These are phyloP conservation scores for Sextonia rubra DNA, from an alignment of 164 flowering plant species.

Conservation along the genomic window DNA sequence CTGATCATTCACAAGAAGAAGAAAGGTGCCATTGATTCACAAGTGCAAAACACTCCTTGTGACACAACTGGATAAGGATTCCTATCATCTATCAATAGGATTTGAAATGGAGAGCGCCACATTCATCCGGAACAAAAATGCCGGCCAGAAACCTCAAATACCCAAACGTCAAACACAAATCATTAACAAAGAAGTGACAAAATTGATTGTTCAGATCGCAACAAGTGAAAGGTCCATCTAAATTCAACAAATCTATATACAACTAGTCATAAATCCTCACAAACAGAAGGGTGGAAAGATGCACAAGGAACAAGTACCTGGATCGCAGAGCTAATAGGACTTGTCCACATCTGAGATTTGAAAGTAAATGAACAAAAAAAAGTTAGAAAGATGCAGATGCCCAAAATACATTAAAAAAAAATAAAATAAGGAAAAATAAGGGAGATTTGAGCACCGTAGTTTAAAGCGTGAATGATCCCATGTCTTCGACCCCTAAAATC, in stretches of 20 bases:
- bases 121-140: too few species aligned
- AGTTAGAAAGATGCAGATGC: neutral
- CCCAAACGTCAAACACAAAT: neutral
- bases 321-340: slow-evolving; percentile 83
- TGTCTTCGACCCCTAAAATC: slow-evolving; percentile 71
- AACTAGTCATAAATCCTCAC: neutral
- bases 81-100: too few species aligned
- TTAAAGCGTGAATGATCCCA: slow-evolving; percentile 71
- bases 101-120: too few species aligned
- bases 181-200: neutral
- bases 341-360: slow-evolving; percentile 74
- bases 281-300: neutral
- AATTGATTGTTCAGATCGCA: neutral
- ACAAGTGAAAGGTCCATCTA: neutral
- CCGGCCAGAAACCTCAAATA: too few species aligned
- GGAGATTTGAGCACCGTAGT: slow-evolving; percentile 38
- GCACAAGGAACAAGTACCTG: slow-evolving; percentile 38
- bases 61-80: too few species aligned
- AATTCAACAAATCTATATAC: neutral
- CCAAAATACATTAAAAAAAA: neutral
- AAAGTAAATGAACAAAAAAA: slow-evolving; percentile 2
- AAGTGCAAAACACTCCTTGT: too few species aligned
- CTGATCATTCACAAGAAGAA: too few species aligned
- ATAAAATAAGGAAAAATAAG: neutral
- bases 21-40: too few species aligned